Conservation (phyloP, 192 early-diverging fungal species). For the Pecoramyces ruminantium region DNA sequence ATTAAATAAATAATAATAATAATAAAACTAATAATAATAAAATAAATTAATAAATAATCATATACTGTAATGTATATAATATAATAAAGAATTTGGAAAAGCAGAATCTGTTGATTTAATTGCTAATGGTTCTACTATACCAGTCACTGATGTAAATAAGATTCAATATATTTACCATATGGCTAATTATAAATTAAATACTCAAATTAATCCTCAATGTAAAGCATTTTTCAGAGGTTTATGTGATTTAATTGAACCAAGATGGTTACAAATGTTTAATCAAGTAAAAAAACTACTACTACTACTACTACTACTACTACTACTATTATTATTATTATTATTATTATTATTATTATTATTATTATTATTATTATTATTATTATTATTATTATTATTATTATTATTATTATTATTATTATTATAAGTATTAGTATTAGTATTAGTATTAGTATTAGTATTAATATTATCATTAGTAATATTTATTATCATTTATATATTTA, state of each 20-base stretch:
- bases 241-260: slow-evolving; percentile 59
- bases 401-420: too few relatives aligned
- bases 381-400: too few relatives aligned
- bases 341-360: too few relatives aligned
- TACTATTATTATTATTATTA: too few relatives aligned
- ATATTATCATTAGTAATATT: too few relatives aligned
- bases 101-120: slow-evolving; percentile 46
- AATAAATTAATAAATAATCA: too few relatives aligned
- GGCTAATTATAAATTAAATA: slow-evolving; percentile 77
- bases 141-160: slow-evolving; percentile 73
- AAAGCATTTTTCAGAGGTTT: slow-evolving; percentile 75
- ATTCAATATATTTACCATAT: slow-evolving; percentile 73
- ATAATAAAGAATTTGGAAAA: slow-evolving; percentile 1
- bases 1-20: background rate
- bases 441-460: background rate
- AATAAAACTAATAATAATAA: background rate
- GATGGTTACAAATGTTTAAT: slow-evolving; percentile 87
- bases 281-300: slow-evolving; percentile 22
- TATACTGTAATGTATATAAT: too few relatives aligned
- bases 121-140: slow-evolving; percentile 49
- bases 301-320: too few relatives aligned
- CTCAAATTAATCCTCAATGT: slow-evolving; percentile 56
- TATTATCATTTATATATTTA: too few relatives aligned
- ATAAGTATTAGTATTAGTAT: too few relatives aligned
- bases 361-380: too few relatives aligned